A percentile compares a stretch with the other conserved stretches of the same genome.
phyloP scores from a whole-genome alignment of 2,329 filamentous ascomycete genomes.

The Colletotrichum sp. region DNA sequence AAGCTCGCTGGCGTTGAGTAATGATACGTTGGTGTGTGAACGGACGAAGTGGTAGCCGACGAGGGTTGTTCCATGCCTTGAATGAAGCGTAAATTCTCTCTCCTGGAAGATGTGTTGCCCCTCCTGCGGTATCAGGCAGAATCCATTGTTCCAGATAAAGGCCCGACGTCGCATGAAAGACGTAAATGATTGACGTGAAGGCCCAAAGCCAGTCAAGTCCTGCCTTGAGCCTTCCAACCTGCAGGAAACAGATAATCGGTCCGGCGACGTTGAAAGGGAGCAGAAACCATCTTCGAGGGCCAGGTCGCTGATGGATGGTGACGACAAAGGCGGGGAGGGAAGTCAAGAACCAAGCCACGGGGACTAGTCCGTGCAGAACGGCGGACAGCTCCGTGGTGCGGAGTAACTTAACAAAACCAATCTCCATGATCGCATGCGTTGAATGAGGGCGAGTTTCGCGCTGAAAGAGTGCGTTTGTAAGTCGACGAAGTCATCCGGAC shows the following conservation, averaged over 20 bases:
- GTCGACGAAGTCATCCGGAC: not conserved
- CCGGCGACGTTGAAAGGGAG: not conserved
- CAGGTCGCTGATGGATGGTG: not conserved
- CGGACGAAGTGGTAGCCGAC: not conserved
- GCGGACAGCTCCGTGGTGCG: not conserved
- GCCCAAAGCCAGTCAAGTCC: not conserved
- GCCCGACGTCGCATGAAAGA: not conserved
- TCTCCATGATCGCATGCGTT: not conserved
- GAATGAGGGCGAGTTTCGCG: not conserved
- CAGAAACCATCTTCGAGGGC: not conserved
- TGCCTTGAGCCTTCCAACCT: not conserved
- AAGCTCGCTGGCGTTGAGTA: not conserved
- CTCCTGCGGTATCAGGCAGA: not conserved
- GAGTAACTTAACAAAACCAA: not conserved
- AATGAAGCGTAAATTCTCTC: not conserved
- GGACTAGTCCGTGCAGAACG: not conserved
- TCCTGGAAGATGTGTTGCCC: rapidly evolving
- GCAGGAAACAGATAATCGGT: not conserved
- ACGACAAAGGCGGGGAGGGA: not conserved
- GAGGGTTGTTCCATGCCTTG: not conserved
- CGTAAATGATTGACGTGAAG: not conserved
- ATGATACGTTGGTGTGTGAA: not conserved
- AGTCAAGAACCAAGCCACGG: not conserved
- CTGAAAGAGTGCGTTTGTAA: not conserved
- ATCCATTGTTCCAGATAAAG: not conserved